Evolutionary conservation across 2,329 filamentous ascomycete species (phyloP).

Genomic region (Clarireedia paspali): DNA sequence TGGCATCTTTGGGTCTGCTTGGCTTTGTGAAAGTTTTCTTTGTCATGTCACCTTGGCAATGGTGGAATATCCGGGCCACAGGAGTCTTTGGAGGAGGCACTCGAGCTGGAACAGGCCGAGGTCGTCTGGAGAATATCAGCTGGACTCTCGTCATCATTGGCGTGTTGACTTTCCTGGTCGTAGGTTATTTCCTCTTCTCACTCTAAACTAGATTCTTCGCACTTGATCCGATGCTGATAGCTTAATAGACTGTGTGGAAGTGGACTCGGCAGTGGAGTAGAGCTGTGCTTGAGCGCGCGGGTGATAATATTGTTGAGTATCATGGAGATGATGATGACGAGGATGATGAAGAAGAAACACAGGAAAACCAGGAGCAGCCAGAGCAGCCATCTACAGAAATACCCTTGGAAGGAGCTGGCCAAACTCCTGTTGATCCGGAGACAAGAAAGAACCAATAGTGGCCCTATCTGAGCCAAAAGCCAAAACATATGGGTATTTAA

Average conservation of each 20-base stretch:
- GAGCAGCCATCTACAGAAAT: not conserved
- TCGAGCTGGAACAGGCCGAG: slow-evolving; percentile 57
- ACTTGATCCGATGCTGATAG: not conserved
- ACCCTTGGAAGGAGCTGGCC: not conserved
- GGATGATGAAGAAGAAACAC: slow-evolving; percentile 28
- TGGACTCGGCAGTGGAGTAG: slow-evolving; percentile 67
- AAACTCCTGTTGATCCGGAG: slow-evolving; percentile 7
- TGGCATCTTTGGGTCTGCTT: slow-evolving; percentile 81
- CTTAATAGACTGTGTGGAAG: slow-evolving; percentile 67
- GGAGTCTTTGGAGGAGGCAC: slow-evolving; percentile 47
- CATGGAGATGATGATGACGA: slow-evolving; percentile 50
- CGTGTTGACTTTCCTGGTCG: slow-evolving; percentile 67
- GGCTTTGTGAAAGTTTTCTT: slow-evolving; percentile 78
- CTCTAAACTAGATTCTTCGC: no score
- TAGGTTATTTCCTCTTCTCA: slow-evolving; percentile 38
- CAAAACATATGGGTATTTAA: not conserved
- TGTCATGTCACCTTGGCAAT: slow-evolving; percentile 66
- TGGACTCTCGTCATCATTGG: slow-evolving; percentile 75
- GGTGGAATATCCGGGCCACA: slow-evolving; percentile 63
- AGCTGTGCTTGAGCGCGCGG: slow-evolving; percentile 65
- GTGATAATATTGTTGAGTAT: slow-evolving; percentile 79
- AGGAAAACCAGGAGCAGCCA: not conserved
- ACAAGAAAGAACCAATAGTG: slow-evolving; percentile 15
- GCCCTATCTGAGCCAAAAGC: not conserved
- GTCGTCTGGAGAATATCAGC: slow-evolving; percentile 70